Conservation (phyloP, 202 grass and related monocot genomes). For the Setaria viridis region DNA sequence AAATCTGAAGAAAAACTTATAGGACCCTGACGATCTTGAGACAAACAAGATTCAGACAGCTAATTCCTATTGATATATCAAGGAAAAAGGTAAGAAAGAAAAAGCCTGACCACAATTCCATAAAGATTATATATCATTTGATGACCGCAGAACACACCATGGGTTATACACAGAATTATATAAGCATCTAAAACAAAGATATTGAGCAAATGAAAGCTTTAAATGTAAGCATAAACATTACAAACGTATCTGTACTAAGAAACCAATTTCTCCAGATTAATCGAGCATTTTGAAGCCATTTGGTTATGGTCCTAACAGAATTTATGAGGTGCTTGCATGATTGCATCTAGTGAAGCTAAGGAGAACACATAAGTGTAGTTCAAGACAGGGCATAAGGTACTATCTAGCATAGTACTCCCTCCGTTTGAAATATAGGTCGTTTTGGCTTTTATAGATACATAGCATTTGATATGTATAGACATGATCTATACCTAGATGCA, state of each 20-base stretch:
- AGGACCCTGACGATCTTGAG: neutral
- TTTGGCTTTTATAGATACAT: too few species aligned
- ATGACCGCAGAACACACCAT: neutral
- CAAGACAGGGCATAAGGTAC: neutral
- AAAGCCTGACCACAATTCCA: neutral
- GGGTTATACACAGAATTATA: neutral
- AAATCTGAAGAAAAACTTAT: neutral
- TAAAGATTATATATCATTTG: neutral
- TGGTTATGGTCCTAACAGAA: neutral
- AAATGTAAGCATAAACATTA: conserved; percentile 7
- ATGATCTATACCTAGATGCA: too few species aligned
- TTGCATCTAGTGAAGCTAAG: neutral
- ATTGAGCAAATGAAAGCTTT: neutral
- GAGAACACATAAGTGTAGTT: neutral
- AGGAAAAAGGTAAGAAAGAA: neutral
- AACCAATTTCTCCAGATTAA: neutral
- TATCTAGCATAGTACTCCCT: neutral
- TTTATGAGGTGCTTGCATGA: neutral
- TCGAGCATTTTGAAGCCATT: neutral
- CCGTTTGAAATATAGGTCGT: too few species aligned
- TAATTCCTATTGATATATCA: neutral
- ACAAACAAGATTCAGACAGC: neutral
- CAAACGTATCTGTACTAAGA: too few species aligned
- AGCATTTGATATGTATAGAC: too few species aligned
- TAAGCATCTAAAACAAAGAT: neutral